A percentile compares a stretch with the other conserved stretches of the same genome.
Evolutionary conservation across 2,329 filamentous ascomycete genomes (phyloP).

Genomic region (Fusarium abutilonis): DNA sequence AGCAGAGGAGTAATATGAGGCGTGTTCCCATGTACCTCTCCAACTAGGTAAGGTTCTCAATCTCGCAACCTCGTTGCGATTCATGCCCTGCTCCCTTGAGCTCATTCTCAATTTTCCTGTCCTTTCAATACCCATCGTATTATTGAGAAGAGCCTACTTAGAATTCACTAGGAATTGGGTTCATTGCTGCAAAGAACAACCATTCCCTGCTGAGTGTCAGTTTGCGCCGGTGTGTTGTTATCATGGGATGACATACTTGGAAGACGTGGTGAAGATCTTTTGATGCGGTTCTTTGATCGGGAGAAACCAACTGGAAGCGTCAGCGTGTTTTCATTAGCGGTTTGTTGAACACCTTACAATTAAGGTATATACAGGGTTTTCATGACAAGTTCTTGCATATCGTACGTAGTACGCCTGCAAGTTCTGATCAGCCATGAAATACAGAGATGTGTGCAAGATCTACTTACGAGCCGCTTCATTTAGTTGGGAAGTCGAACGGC

Average conservation of each 20-base stretch:
- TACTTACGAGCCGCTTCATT: slow-evolving; percentile 21
- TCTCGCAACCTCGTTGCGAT: slow-evolving; percentile 1
- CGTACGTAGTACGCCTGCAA: slow-evolving; percentile 15
- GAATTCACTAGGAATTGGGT: background rate
- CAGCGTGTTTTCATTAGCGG: background rate
- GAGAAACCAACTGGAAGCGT: slow-evolving; percentile 12
- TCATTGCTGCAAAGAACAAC: background rate
- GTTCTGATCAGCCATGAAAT: slow-evolving; percentile 12
- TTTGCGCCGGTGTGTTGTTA: background rate
- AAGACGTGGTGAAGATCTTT: background rate
- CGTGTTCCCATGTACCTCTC: slow-evolving; percentile 8
- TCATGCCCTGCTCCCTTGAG: background rate
- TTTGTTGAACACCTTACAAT: slow-evolving; percentile 4
- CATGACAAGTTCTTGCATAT: slow-evolving; percentile 5
- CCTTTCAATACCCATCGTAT: background rate
- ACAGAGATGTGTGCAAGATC: background rate
- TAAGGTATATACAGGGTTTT: background rate
- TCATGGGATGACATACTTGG: slow-evolving; percentile 11
- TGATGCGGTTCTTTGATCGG: background rate
- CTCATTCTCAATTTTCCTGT: background rate
- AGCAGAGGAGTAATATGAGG: background rate
- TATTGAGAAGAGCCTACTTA: background rate
- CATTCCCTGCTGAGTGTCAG: background rate
- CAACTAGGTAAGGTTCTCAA: slow-evolving; percentile 5
- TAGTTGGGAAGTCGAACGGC: slow-evolving; percentile 63